These are phyloP conservation scores for Salvia splendens DNA, from an alignment of 257 asterid genomes.

Conservation along the genomic window DNA sequence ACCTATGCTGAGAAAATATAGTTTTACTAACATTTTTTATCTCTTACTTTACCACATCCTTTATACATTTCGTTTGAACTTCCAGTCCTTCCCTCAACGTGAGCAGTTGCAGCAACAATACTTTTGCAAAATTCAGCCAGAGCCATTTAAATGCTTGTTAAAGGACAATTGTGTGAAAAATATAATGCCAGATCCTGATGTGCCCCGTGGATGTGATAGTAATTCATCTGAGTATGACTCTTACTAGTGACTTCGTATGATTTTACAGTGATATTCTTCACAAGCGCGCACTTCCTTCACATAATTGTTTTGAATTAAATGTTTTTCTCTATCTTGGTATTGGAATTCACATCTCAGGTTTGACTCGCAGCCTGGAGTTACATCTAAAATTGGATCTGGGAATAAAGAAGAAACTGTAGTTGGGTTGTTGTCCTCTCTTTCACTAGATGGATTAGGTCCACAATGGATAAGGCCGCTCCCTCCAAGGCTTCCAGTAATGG, in stretches of 20 bases:
- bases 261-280: constrained; percentile 20
- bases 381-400: constrained; percentile 82
- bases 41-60: constrained; percentile 16
- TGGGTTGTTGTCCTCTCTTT: constrained; percentile 64
- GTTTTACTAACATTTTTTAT: constrained; percentile 2
- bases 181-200: constrained; percentile 80
- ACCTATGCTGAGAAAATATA: constrained; percentile 14
- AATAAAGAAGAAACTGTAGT: constrained; percentile 71
- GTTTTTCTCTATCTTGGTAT: constrained; percentile 24
- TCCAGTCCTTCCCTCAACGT: constrained; percentile 67
- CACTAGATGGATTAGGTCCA: constrained; percentile 76
- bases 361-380: constrained; percentile 75
- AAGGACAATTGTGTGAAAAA: constrained; percentile 66
- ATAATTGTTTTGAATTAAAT: constrained; percentile 18
- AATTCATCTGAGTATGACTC: constrained; percentile 81
- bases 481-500: constrained; percentile 84
- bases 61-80: constrained; percentile 32
- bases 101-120: constrained; percentile 85
- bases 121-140: constrained; percentile 52
- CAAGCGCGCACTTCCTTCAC: constrained; percentile 1
- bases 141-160: constrained; percentile 51
- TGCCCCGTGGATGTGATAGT: constrained; percentile 79
- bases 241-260: constrained; percentile 29
- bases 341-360: constrained; percentile 57
- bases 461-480: constrained; percentile 93